phyloP scores from a whole-genome alignment of 2,329 filamentous ascomycete genomes.

The Penicillium palitans region DNA sequence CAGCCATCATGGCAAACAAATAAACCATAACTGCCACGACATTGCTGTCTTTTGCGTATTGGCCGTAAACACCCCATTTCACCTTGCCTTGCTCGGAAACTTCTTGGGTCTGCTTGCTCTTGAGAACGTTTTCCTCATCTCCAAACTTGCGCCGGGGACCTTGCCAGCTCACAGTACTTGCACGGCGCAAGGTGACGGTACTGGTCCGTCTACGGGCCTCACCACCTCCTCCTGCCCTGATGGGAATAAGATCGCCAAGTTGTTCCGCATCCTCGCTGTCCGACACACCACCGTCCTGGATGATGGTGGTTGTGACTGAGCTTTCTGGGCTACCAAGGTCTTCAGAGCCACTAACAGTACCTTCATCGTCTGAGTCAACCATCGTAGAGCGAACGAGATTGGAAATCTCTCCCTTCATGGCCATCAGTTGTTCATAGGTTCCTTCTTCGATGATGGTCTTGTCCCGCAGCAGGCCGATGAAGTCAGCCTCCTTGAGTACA shows the following conservation, averaged over 20 bases:
- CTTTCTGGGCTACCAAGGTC: slow-evolving; percentile 70
- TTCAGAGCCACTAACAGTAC: slow-evolving; percentile 56
- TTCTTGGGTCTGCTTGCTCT: slow-evolving; percentile 84
- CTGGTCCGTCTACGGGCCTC: slow-evolving; percentile 64
- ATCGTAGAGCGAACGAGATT: slow-evolving; percentile 78
- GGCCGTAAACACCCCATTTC: slow-evolving; percentile 91
- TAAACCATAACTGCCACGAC: slow-evolving; percentile 80
- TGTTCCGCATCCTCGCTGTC: slow-evolving; percentile 67
- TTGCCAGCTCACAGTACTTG: slow-evolving; percentile 86
- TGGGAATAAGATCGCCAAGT: slow-evolving; percentile 73
- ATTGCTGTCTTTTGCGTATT: slow-evolving; percentile 96
- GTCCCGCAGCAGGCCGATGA: slow-evolving; percentile 80
- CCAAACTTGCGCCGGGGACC: slow-evolving; percentile 79
- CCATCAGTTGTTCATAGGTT: slow-evolving; percentile 85
- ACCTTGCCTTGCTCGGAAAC: slow-evolving; percentile 93
- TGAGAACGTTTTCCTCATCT: slow-evolving; percentile 73
- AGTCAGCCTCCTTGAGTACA: slow-evolving; percentile 84
- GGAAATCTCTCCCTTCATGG: slow-evolving; percentile 88
- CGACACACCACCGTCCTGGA: slow-evolving; percentile 52
- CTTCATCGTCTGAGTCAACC: slow-evolving; percentile 44
- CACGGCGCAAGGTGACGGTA: slow-evolving; percentile 78
- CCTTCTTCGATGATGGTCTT: slow-evolving; percentile 82
- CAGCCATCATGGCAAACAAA: slow-evolving; percentile 70
- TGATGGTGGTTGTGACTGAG: slow-evolving; percentile 55
- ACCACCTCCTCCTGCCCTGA: slow-evolving; percentile 63